Percentiles rank a stretch among this genome's conserved stretches.
Evolutionary conservation across 2,329 filamentous ascomycete species (phyloP).

Genomic region (Colletotrichum echinochloae): DNA sequence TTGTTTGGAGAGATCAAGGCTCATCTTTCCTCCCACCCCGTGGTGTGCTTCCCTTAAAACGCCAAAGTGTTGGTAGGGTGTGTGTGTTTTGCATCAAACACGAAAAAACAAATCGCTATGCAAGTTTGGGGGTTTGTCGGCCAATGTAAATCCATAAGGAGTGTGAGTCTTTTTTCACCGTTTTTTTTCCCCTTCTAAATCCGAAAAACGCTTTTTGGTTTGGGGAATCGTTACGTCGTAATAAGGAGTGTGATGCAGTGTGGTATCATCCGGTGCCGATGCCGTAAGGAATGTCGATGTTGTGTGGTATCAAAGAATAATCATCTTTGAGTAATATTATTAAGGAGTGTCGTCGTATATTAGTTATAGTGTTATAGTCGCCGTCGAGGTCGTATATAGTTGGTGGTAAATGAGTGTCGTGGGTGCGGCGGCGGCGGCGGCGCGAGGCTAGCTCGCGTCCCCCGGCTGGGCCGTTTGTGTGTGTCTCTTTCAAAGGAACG

Average conservation of each 20-base stretch:
- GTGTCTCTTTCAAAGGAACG: constrained; percentile 47
- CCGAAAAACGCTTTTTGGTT: constrained; percentile 44
- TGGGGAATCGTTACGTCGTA: constrained; percentile 48
- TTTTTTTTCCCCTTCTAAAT: constrained; percentile 24
- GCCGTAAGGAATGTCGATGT: constrained; percentile 39
- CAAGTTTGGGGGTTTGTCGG: constrained; percentile 60
- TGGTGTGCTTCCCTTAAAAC: constrained; percentile 26
- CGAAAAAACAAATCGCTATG: constrained; percentile 65
- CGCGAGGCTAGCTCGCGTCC: constrained; percentile 44
- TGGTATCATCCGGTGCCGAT: constrained; percentile 37
- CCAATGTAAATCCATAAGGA: constrained; percentile 40
- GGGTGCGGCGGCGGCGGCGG: constrained; percentile 8
- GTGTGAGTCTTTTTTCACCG: constrained; percentile 30
- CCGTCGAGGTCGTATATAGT: constrained; percentile 30
- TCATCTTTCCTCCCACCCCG: constrained; percentile 7
- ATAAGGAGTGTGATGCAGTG: constrained; percentile 53
- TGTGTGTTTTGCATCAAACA: constrained; percentile 38
- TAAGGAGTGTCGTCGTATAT: constrained; percentile 46
- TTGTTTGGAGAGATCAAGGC: constrained; percentile 7
- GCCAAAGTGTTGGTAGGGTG: constrained; percentile 24
- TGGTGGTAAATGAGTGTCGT: constrained; percentile 55
- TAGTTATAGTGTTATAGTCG: constrained; percentile 2
- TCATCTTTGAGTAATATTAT: constrained; percentile 52
- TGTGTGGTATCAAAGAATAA: constrained; percentile 43
- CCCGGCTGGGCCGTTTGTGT: constrained; percentile 39